Base-by-base conservation (phyloP, 495 filamentous ascomycete species). In the Entonaema liquescens region DNA sequence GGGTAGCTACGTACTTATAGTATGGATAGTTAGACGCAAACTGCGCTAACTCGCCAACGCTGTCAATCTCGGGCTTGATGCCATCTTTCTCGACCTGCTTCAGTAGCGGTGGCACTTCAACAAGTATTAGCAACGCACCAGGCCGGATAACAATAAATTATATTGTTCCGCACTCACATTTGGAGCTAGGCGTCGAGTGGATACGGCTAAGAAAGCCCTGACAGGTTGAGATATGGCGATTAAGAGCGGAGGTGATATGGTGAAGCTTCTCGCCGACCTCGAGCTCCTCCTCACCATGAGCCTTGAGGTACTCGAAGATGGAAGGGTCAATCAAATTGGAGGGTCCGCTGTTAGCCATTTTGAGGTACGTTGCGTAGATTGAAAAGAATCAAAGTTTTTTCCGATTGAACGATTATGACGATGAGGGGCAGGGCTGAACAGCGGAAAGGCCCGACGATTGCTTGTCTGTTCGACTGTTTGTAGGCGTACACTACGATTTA, bases 241-340 rank as follows among this genome's bases (percentile, higher is more conserved):
- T 92, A 12, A 98, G 86, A 23, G 84, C 85, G 74, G 94, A 90
- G 56, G 95, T 84, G 65, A 97, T 90, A 25, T 93, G 90, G 56
- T 90, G 87, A 29, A 99, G 85, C 75, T 92, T 90, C 83, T 98
- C 95, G 70, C 92, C 89, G 53, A 95, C 86, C 44, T 84, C 82
- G 17, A 86, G 83, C 79, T 99, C 95, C 75, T 95, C 90, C 74
- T 99, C 96, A 71, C 97, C 92, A 76, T 93, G 94, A 49, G 87
- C 81, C 78, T 97, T 95, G 62, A 99, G 90, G 74, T 90, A 84
- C 68, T 93, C 89, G 78, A 98, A 98, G 73, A 98, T 94, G 29
- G 82, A 85, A 50, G 91, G 89, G 79, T 96, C 89, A 53, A 97
- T 90, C 85, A 87, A 84, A 31, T 67, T 71, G 15, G 76, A 68